Evolutionary conservation across 202 grass and related monocot species (phyloP), one percentile per base, ranked within the genome.

Genomic region (Schoenoplectus triqueter): DNA sequence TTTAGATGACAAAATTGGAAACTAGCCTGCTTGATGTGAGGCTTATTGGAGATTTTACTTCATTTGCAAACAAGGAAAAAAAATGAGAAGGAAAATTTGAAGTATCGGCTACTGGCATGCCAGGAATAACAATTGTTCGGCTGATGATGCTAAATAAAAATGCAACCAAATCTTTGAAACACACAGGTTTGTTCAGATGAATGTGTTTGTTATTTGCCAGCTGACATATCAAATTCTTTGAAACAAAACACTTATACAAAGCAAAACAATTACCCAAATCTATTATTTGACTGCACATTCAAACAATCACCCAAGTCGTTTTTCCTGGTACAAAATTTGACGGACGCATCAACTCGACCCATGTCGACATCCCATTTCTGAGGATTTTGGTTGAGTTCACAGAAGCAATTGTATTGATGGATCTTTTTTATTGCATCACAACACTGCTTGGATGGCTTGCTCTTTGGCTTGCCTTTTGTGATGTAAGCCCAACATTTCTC

Each of bases 371-470:
- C 40, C 66, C 66, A 69, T 69, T 15, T 44, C 4, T 45, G 10
- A 42, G 11, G 66, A 15, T 69, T 42, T 44, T 7, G 6, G 21
- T 22, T 6, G 48, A 50, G 73, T 7, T 52, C 73, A 13, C 73
- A 77, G 3, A 77, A 5, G n/a, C 73, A 52, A 10, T 13, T 21
- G 49, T 31, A 56, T 21, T 69, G 39, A 44, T 44, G 46, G 20
- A 77, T 54, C 17, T 55, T 19, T 56, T 77, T 77, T 31, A 55
- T 39, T 77, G 73, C 73, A 14, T 50, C 20, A 20, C 73, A 77
- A 22, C 73, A 77, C 2, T 77, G 73, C 46, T 77, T n/a, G 10
- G 73, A 77, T 77, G 73, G 45, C 7, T 77, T 77, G 73, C 49
- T 77, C n/a, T 76, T 15, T 55, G 48, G 72, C 46, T 52, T 52